Conservation (phyloP, 805 yeast species). For the fission yeast (Schizosaccharomyces pombe) region ASM294v3 CU329670.1:641501-642000, state of each 20-base stretch:
- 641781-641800: too few relatives aligned
- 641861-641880: neutral
- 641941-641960: neutral
- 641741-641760: too few relatives aligned
- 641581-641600: neutral
- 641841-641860: neutral
- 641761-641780: too few relatives aligned
- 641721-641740: too few relatives aligned
- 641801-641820: too few relatives aligned
- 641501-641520: slow-evolving; percentile 24
- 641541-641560: slow-evolving; percentile 21
- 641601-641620: neutral
- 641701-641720: too few relatives aligned
- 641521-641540: slow-evolving; percentile 30
- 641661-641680: neutral
- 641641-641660: neutral
- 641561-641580: slow-evolving; percentile 1
- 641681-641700: too few relatives aligned
- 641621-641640: slow-evolving; percentile 1
- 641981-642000: neutral
- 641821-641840: too few relatives aligned
- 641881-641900: neutral
- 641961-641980: neutral
- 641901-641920: neutral
- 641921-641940: neutral